Conservation (phyloP, 2,329 filamentous ascomycete species). For the Rosellinia necatrix region DNA sequence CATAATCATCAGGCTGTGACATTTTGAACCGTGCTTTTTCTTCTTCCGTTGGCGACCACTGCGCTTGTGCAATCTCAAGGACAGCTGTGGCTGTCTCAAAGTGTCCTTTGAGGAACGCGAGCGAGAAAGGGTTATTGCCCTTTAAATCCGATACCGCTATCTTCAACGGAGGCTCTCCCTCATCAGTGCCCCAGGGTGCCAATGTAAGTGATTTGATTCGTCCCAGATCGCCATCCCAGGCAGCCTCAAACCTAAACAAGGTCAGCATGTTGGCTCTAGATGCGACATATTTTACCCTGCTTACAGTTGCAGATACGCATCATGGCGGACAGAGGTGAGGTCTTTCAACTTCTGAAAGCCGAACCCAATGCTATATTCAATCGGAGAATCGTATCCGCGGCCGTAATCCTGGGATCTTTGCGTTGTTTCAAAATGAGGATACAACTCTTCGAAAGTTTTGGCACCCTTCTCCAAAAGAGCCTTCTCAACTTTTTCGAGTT, state of each 20-base stretch:
- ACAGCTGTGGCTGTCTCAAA: slow-evolving; percentile 66
- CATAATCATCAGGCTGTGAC: slow-evolving; percentile 42
- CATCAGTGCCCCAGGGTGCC: slow-evolving; percentile 58
- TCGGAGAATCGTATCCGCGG: slow-evolving; percentile 28
- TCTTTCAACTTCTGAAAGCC: slow-evolving; percentile 58
- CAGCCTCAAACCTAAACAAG: slow-evolving; percentile 66
- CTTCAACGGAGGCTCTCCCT: slow-evolving; percentile 63
- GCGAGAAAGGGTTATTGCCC: slow-evolving; percentile 64
- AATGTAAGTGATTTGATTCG: slow-evolving; percentile 69
- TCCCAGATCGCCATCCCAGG: slow-evolving; percentile 70
- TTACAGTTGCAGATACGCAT: slow-evolving; percentile 68
- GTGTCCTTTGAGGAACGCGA: slow-evolving; percentile 71
- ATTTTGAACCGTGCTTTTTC: slow-evolving; percentile 57
- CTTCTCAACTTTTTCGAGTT: slow-evolving; percentile 60
- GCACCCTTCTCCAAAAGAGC: slow-evolving; percentile 61
- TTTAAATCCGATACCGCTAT: slow-evolving; percentile 62
- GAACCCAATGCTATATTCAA: slow-evolving; percentile 55
- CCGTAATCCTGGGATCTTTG: neutral
- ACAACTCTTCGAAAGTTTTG: slow-evolving; percentile 68
- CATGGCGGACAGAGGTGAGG: slow-evolving; percentile 57
- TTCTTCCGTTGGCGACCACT: slow-evolving; percentile 65
- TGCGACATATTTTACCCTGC: slow-evolving; percentile 28
- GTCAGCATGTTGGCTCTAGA: slow-evolving; percentile 31
- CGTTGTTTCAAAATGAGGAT: slow-evolving; percentile 55
- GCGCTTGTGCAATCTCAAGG: slow-evolving; percentile 70